These are phyloP conservation scores for Austroboletus novae-zelandiae DNA, from an alignment of 1,284 basidiomycete species.

Conservation along the genomic window DNA sequence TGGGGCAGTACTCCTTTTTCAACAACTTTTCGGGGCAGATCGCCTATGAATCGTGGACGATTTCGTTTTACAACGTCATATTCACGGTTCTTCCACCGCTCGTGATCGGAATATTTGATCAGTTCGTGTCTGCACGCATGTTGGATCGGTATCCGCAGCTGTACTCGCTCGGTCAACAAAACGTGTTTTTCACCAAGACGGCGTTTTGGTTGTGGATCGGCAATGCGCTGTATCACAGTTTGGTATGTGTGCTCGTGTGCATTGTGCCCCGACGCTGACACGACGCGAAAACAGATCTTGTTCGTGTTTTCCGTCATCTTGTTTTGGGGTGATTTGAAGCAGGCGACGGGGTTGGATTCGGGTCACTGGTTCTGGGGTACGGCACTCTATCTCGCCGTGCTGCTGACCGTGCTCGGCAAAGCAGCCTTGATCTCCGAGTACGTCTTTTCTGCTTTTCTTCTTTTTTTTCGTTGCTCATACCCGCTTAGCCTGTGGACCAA, in stretches of 20 bases:
- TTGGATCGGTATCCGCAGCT: slow-evolving; percentile 97
- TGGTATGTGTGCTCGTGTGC: slow-evolving; percentile 53
- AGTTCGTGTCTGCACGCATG: slow-evolving; percentile 96
- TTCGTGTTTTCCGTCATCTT: slow-evolving; percentile 88
- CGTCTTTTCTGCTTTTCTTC: slow-evolving; percentile 27
- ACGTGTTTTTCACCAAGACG: slow-evolving; percentile 88
- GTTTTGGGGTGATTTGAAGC: slow-evolving; percentile 90
- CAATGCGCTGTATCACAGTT: slow-evolving; percentile 92
- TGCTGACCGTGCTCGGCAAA: slow-evolving; percentile 95
- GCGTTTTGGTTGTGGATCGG: slow-evolving; percentile 95
- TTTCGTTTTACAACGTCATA: slow-evolving; percentile 90
- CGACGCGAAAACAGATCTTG: slow-evolving; percentile 52
- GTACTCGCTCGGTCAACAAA: slow-evolving; percentile 89
- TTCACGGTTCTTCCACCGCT: slow-evolving; percentile 96
- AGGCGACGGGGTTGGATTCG: slow-evolving; percentile 75
- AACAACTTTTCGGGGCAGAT: slow-evolving; percentile 99
- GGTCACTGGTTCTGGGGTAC: slow-evolving; percentile 99
- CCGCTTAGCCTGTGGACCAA: slow-evolving; percentile 91
- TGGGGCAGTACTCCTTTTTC: slow-evolving; percentile 87
- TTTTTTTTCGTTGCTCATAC: not conserved
- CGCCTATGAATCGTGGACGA: slow-evolving; percentile 97
- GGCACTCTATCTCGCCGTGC: slow-evolving; percentile 87
- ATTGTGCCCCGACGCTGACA: not conserved
- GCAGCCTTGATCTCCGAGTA: slow-evolving; percentile 97
- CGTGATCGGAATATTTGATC: slow-evolving; percentile 97